These are phyloP conservation scores for Tubosaeta sp. DNA, from an alignment of 768 basidiomycete species.

Conservation along the genomic window DNA sequence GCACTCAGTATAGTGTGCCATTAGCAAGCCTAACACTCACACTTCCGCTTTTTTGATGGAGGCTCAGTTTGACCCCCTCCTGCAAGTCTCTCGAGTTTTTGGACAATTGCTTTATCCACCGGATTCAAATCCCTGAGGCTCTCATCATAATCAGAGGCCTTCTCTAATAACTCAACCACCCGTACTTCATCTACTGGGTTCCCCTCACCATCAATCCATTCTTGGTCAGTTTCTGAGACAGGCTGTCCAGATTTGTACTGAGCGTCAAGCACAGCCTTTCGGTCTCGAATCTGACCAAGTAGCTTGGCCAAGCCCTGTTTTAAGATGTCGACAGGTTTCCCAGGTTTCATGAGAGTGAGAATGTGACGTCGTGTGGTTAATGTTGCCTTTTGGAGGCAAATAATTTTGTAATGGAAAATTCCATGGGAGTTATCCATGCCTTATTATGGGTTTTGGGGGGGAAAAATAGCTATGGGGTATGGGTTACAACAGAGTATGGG, in stretches of 20 bases:
- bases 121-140: not conserved
- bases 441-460: too few relatives aligned
- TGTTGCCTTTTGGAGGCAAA: too few relatives aligned
- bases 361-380: too few relatives aligned
- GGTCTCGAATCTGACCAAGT: slow-evolving; percentile 3
- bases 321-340: not conserved
- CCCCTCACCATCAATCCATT: slow-evolving; percentile 15
- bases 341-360: too few relatives aligned
- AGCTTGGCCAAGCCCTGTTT: slow-evolving; percentile 16
- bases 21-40: not conserved
- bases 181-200: slow-evolving; percentile 1
- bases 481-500: too few relatives aligned
- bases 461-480: too few relatives aligned
- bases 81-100: not conserved
- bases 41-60: not conserved
- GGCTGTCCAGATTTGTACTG: not conserved
- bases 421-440: too few relatives aligned
- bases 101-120: not conserved
- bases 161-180: not conserved
- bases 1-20: not conserved
- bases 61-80: not conserved
- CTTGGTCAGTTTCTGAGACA: slow-evolving; percentile 9
- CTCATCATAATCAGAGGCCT: slow-evolving; percentile 7
- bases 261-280: slow-evolving; percentile 4
- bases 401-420: too few relatives aligned